Base-by-base conservation (phyloP, 129 eudicot species). In the Mikania micrantha region DNA sequence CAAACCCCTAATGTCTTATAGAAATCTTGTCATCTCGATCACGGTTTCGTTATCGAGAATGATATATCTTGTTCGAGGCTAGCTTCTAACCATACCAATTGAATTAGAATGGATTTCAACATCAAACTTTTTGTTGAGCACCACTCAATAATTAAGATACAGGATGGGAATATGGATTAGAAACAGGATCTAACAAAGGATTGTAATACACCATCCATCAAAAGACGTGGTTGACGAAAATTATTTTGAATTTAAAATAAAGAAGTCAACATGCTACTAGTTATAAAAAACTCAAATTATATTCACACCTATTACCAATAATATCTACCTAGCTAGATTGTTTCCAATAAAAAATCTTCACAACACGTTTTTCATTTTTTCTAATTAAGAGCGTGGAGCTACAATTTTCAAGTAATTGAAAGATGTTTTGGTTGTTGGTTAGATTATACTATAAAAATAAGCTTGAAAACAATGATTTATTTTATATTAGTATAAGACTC, bases 121-220 rank as follows among this genome's bases (percentile, higher is more conserved):
- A 50, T 50, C n/a, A 50, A 50, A 29, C n/a, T n/a, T n/a, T 50
- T 50, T 50, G 58, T 50, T 50, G 58, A 50, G 25, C 58, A 20
- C 58, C 58, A 50, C 21, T 21, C 27, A 50, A 25, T 53, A 53
- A 53, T 10, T 53, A 32, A 53, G 7, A 53, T 53, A 32, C 31
- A 24, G n/a, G n/a, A 29, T 2, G 2, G 4, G 34, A 2, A 9
- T 13, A 28, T 49, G 27, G 13, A 49, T 7, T 49, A 12, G 57
- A 21, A 19, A 49, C 57, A 49, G 29, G 61, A 54, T 54, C 61
- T 54, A 54, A 27, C 19, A 54, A 54, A 3, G 61, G 61, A 54
- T 54, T 54, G 35, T 35, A 54, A 24, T 12, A 12, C 61, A 54
- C 13, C 61, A 54, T 54, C 19, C 3, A 25, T 24, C 29, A 25